Conservation (phyloP, 2,329 filamentous ascomycete genomes). For the Hymenoscyphus scutula region DNA sequence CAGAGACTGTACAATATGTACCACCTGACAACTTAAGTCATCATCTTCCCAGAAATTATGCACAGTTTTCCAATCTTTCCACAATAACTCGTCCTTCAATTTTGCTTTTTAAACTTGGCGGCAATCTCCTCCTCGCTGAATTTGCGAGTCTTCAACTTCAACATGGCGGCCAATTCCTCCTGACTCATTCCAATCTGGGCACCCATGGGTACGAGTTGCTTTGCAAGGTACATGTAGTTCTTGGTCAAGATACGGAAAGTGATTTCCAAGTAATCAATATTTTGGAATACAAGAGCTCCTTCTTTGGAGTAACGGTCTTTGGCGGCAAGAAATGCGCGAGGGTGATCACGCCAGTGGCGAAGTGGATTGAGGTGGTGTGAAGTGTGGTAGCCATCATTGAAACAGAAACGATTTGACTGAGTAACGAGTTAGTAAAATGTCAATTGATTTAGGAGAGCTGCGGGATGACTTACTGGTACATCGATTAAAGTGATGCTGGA, state of each 20-base stretch:
- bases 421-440: conserved; percentile 18
- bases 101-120: conserved; percentile 48
- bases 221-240: conserved; percentile 68
- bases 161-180: conserved; percentile 60
- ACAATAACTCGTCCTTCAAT: not conserved
- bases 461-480: conserved; percentile 59
- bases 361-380: conserved; percentile 76
- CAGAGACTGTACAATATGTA: not conserved
- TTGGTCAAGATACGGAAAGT: conserved; percentile 66
- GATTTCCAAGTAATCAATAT: conserved; percentile 79
- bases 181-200: conserved; percentile 65
- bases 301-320: conserved; percentile 66
- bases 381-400: conserved; percentile 81
- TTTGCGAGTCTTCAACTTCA: conserved; percentile 61
- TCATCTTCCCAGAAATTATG: not conserved
- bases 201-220: conserved; percentile 71
- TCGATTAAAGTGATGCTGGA: conserved; percentile 79
- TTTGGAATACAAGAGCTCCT: conserved; percentile 72
- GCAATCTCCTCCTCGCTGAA: conserved; percentile 66
- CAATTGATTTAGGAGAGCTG: not conserved
- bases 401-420: conserved; percentile 77
- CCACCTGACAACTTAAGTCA: not conserved
- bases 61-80: not conserved
- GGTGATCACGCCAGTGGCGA: conserved; percentile 80
- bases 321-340: conserved; percentile 66